These are phyloP conservation scores for Paraconiothyrium sp. DNA, from an alignment of 2,329 filamentous ascomycete species.

Conservation along the genomic window DNA sequence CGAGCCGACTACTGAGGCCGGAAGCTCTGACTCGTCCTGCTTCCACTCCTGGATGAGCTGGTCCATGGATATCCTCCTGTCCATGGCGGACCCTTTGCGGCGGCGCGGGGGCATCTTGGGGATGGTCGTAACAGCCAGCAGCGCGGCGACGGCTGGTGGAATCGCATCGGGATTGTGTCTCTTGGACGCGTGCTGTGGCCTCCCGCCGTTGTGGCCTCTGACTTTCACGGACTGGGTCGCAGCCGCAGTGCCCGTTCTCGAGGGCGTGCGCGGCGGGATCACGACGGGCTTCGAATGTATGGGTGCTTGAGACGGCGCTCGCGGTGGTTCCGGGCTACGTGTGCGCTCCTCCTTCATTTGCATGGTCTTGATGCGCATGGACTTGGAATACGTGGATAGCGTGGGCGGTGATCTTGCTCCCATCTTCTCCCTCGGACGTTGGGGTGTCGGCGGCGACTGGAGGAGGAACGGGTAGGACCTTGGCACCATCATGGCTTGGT, in stretches of 20 bases:
- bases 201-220: conserved; percentile 42
- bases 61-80: conserved; percentile 62
- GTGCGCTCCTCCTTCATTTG: conserved; percentile 22
- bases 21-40: conserved; percentile 54
- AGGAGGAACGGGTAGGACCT: conserved; percentile 55
- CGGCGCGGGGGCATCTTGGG: conserved; percentile 59
- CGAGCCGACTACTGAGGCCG: conserved; percentile 54
- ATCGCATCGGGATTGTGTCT: conserved; percentile 57
- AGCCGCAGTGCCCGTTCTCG: conserved; percentile 33
- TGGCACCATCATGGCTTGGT: conserved; percentile 56
- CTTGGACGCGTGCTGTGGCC: conserved; percentile 35
- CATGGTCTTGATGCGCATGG: conserved; percentile 25
- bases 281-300: conserved; percentile 53
- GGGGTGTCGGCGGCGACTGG: conserved; percentile 43
- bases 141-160: conserved; percentile 64
- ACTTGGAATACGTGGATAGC: conserved; percentile 22
- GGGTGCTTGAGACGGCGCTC: conserved; percentile 33
- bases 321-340: conserved; percentile 19
- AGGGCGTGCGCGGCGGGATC: conserved; percentile 50
- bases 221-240: conserved; percentile 43
- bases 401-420: conserved; percentile 36
- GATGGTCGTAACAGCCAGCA: conserved; percentile 68
- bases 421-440: conserved; percentile 40
- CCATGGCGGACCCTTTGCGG: conserved; percentile 52
- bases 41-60: conserved; percentile 65